Percentiles rank a stretch among this genome's conserved stretches.
These are phyloP conservation scores for Fusarium sp. DNA, from an alignment of 2,329 filamentous ascomycete species.

Conservation along the genomic window DNA sequence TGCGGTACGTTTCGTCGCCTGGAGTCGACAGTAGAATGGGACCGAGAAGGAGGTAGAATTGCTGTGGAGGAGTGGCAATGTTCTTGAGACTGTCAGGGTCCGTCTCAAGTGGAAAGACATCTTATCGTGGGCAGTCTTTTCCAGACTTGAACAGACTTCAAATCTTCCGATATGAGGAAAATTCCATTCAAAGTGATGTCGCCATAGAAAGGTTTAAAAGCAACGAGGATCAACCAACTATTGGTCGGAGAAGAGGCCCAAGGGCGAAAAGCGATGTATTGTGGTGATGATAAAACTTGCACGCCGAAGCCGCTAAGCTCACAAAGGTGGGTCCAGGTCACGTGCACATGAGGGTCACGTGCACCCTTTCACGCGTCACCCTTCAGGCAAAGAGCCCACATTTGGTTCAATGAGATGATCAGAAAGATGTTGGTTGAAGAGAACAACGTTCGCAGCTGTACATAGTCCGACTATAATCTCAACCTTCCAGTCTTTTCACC, in stretches of 20 bases:
- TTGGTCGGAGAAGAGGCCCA: background rate
- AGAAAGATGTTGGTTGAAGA: background rate
- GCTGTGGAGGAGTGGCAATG: background rate
- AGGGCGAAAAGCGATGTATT: too few relatives aligned
- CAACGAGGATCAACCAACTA: background rate
- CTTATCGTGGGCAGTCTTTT: background rate
- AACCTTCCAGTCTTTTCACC: background rate
- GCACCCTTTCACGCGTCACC: too few relatives aligned
- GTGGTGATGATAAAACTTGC: too few relatives aligned
- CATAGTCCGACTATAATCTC: background rate
- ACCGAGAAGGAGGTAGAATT: too few relatives aligned
- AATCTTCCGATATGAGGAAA: background rate
- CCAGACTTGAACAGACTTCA: background rate
- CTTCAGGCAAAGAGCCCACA: background rate
- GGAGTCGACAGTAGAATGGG: background rate
- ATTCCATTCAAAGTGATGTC: background rate
- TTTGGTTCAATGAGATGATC: background rate
- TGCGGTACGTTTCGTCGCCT: conserved; percentile 19
- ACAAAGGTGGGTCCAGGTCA: too few relatives aligned
- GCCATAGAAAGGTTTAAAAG: conserved; percentile 14
- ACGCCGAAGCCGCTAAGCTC: too few relatives aligned
- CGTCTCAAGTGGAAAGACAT: background rate
- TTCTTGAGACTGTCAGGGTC: background rate
- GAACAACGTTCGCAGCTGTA: background rate
- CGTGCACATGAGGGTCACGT: too few relatives aligned